phyloP scores from a whole-genome alignment of 2,329 filamentous ascomycete species.

The Aspergillus aculeatinus region DNA sequence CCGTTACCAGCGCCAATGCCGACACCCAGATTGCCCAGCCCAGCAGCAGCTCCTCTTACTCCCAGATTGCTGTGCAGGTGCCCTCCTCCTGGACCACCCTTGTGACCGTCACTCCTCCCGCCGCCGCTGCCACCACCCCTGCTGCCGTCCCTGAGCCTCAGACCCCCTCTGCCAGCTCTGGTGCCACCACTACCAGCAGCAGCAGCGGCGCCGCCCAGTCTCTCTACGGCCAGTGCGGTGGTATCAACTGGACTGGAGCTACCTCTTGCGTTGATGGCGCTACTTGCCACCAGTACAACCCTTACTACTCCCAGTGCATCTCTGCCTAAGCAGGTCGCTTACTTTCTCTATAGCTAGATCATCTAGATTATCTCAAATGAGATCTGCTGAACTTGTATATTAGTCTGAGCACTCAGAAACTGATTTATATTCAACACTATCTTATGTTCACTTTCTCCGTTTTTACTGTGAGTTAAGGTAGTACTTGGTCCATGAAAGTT shows the following conservation, averaged over 20 bases:
- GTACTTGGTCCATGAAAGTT: too few species aligned
- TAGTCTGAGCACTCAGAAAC: not conserved
- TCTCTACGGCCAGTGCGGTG: constrained; percentile 48
- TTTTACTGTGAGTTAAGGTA: too few species aligned
- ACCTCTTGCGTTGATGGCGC: constrained; percentile 41
- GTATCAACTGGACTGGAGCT: constrained; percentile 42
- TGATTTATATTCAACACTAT: too few species aligned
- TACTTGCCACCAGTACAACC: constrained; percentile 43
- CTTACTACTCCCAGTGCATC: constrained; percentile 50
- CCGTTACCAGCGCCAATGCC: not conserved
- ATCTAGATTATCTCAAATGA: not conserved
- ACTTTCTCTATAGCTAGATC: not conserved
- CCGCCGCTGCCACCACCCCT: not conserved
- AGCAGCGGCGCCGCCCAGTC: constrained; percentile 1
- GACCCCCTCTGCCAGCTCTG: not conserved
- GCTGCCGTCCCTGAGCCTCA: not conserved
- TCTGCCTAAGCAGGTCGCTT: not conserved
- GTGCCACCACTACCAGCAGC: not conserved
- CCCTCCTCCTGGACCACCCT: constrained; percentile 9
- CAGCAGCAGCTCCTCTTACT: constrained; percentile 6
- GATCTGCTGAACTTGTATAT: not conserved
- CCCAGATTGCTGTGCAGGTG: constrained; percentile 7
- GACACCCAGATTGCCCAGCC: not conserved
- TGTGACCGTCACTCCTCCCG: constrained; percentile 1
- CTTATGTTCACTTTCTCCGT: too few species aligned